A percentile compares a stretch with the other conserved stretches of the same genome.
These are phyloP conservation scores for Pleurotus tuber-regium DNA, from an alignment of 768 basidiomycete genomes.

Conservation along the genomic window DNA sequence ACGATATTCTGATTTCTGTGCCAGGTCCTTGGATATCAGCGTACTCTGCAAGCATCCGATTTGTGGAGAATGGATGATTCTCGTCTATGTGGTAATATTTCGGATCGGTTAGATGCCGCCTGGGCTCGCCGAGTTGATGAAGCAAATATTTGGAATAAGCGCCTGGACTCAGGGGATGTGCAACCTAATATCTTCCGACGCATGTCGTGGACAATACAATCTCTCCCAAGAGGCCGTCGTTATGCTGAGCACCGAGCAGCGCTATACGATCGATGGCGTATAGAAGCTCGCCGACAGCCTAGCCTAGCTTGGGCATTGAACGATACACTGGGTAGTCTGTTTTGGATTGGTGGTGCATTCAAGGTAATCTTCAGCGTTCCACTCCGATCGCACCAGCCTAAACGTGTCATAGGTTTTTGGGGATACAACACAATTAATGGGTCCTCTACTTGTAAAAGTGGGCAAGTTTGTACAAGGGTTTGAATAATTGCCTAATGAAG, in stretches of 20 bases:
- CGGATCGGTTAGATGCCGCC: constrained; percentile 51
- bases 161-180: constrained; percentile 42
- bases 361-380: constrained; percentile 36
- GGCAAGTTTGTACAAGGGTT: not conserved
- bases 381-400: not conserved
- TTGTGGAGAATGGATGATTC: constrained; percentile 62
- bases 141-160: constrained; percentile 56
- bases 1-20: not conserved
- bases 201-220: constrained; percentile 38
- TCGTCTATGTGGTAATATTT: constrained; percentile 47
- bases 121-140: constrained; percentile 47
- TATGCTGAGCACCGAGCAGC: constrained; percentile 24
- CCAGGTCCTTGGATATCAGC: constrained; percentile 64
- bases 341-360: constrained; percentile 63
- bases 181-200: constrained; percentile 37
- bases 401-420: constrained; percentile 45
- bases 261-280: constrained; percentile 43
- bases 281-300: constrained; percentile 42
- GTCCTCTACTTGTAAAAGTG: constrained; percentile 60
- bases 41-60: constrained; percentile 73
- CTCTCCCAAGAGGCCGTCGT: constrained; percentile 21
- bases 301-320: constrained; percentile 62
- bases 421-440: constrained; percentile 61
- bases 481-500: not conserved
- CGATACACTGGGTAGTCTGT: constrained; percentile 52